phyloP scores from a whole-genome alignment of 148 eudicot genomes.

The Spergularia marina region DNA sequence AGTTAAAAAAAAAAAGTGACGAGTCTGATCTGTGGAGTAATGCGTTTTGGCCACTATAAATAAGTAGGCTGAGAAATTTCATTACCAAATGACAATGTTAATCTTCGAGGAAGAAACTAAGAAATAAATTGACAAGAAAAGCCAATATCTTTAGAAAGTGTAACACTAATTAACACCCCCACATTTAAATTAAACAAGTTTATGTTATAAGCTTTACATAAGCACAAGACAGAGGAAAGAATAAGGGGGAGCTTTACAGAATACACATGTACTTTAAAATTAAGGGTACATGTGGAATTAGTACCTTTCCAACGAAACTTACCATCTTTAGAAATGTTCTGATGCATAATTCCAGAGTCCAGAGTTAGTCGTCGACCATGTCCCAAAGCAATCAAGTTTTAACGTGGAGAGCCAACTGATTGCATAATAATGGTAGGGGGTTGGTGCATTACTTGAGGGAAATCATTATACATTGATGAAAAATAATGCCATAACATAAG shows the following conservation, averaged over 20 bases:
- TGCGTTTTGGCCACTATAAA: too few relatives aligned
- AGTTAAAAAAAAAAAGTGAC: too few relatives aligned
- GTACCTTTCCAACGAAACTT: conserved; percentile 10
- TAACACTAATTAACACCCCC: too few relatives aligned
- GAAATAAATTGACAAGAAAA: too few relatives aligned
- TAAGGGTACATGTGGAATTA: conserved; percentile 1
- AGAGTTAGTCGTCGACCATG: background rate
- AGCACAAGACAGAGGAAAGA: background rate
- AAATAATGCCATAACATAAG: too few relatives aligned
- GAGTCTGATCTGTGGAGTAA: too few relatives aligned
- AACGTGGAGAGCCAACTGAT: conserved; percentile 1
- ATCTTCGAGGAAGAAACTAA: too few relatives aligned
- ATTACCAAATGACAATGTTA: too few relatives aligned
- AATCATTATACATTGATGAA: background rate
- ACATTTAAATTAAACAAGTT: too few relatives aligned
- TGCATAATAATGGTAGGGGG: background rate
- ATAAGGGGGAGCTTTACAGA: conserved; percentile 8
- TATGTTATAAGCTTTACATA: too few relatives aligned
- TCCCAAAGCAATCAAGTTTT: background rate
- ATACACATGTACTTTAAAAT: background rate
- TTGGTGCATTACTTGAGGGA: background rate
- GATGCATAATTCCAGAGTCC: background rate
- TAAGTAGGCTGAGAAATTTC: too few relatives aligned
- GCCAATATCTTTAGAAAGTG: too few relatives aligned
- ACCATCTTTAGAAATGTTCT: conserved; percentile 1